A percentile compares a stretch with the other conserved stretches of the same genome.
These are phyloP conservation scores for Pseudevernia furfuracea DNA, from an alignment of 495 filamentous ascomycete genomes.

Conservation along the genomic window DNA sequence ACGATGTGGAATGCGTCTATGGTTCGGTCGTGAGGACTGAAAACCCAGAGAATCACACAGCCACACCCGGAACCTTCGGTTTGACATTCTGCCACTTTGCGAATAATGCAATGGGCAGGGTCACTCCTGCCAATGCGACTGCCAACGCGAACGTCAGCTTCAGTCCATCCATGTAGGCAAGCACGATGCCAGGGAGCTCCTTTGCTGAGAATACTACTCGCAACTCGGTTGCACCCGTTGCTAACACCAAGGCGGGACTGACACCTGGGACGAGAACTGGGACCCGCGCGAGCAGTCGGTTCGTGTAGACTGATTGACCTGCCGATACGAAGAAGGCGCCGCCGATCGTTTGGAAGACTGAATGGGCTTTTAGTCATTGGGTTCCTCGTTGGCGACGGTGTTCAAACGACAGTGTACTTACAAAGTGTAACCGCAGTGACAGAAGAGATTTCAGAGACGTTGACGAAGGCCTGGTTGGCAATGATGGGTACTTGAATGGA, in stretches of 20 bases:
- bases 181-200: conserved; percentile 43
- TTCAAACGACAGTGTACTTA: neutral
- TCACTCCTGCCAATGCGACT: conserved; percentile 23
- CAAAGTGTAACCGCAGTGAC: conserved; percentile 25
- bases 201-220: conserved; percentile 38
- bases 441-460: conserved; percentile 45
- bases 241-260: conserved; percentile 35
- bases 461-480: conserved; percentile 36
- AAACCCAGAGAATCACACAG: conserved; percentile 3
- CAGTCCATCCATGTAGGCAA: conserved; percentile 53
- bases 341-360: conserved; percentile 41
- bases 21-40: too few species aligned
- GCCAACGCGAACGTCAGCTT: conserved; percentile 33
- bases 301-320: conserved; percentile 43
- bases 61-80: conserved; percentile 2
- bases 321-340: conserved; percentile 42
- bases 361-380: neutral
- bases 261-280: conserved; percentile 35
- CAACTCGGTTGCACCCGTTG: conserved; percentile 46
- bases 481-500: conserved; percentile 33
- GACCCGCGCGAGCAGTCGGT: conserved; percentile 34
- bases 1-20: too few species aligned
- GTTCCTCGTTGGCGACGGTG: neutral
- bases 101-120: conserved; percentile 16
- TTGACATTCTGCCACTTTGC: conserved; percentile 18